A percentile compares a stretch with the other conserved stretches of the same genome.
Conservation (phyloP, 2,329 filamentous ascomycete species). For the Cladosporium sp. region DNA sequence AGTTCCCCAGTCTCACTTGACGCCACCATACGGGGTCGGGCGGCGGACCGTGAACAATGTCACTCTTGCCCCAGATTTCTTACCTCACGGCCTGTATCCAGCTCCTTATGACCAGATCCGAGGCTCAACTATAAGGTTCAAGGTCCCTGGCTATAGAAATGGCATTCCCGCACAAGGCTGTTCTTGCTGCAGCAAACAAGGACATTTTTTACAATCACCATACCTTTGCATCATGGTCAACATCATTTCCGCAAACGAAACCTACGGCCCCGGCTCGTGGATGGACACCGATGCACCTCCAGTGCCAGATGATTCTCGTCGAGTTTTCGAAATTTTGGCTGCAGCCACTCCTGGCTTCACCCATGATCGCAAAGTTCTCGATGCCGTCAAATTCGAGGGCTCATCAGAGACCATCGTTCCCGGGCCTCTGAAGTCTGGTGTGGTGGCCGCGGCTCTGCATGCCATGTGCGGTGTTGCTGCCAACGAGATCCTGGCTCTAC, state of each 20-base stretch:
- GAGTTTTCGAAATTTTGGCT: slow-evolving; percentile 37
- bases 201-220: too few species aligned
- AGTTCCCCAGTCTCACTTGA: too few species aligned
- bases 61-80: too few species aligned
- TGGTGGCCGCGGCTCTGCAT: slow-evolving; percentile 39
- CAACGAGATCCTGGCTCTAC: slow-evolving; percentile 35
- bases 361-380: slow-evolving; percentile 29
- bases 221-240: too few species aligned
- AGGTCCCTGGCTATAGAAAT: too few species aligned
- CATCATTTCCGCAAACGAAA: not conserved
- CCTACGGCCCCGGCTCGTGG: slow-evolving; percentile 39
- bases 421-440: slow-evolving; percentile 42
- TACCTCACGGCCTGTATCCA: too few species aligned
- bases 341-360: slow-evolving; percentile 39
- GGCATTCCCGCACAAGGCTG: too few species aligned
- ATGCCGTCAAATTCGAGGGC: slow-evolving; percentile 38
- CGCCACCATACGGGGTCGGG: too few species aligned
- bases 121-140: too few species aligned
- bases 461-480: slow-evolving; percentile 41
- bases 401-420: slow-evolving; percentile 38
- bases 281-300: slow-evolving; percentile 36
- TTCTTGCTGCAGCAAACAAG: too few species aligned
- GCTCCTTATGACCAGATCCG: too few species aligned
- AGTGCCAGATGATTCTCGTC: slow-evolving; percentile 34
- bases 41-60: too few species aligned